phyloP scores from a whole-genome alignment of 352 stramenopile species.

The Globisporangium viniferum region DNA sequence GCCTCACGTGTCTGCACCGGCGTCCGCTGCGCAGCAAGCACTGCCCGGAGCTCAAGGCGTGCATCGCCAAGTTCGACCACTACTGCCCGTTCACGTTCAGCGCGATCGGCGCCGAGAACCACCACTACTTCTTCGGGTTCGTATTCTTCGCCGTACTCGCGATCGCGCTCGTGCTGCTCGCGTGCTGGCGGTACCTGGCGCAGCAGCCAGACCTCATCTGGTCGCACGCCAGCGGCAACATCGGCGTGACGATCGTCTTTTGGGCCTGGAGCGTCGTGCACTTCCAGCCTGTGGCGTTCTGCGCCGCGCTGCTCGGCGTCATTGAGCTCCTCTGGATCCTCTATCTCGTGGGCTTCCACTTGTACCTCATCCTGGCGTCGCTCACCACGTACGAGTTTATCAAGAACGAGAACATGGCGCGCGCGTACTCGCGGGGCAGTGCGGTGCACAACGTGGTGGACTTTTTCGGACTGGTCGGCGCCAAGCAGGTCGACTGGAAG shows the following conservation, averaged over 20 bases:
- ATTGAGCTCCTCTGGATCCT: constrained; percentile 72
- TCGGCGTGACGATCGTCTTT: background rate
- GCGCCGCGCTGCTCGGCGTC: constrained; percentile 43
- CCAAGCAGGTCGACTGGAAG: constrained; percentile 49
- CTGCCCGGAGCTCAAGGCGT: constrained; percentile 72
- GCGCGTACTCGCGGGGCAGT: constrained; percentile 56
- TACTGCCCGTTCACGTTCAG: constrained; percentile 89
- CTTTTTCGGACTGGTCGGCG: constrained; percentile 46
- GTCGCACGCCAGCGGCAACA: background rate
- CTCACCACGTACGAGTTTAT: constrained; percentile 83
- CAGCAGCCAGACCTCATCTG: constrained; percentile 20
- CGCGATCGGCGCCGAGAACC: constrained; percentile 94
- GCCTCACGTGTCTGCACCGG: constrained; percentile 74
- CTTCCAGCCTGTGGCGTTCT: constrained; percentile 57
- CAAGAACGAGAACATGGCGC: constrained; percentile 53
- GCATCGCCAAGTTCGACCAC: constrained; percentile 83
- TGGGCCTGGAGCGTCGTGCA: constrained; percentile 57
- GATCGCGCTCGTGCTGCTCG: constrained; percentile 48
- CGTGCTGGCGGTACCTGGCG: constrained; percentile 37
- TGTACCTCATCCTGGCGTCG: constrained; percentile 52
- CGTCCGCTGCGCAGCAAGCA: constrained; percentile 75
- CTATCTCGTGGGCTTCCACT: constrained; percentile 69
- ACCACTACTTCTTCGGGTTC: constrained; percentile 93
- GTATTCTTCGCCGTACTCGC: constrained; percentile 66
- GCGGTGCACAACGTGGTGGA: constrained; percentile 50